Percentiles rank a stretch among this genome's conserved stretches.
Conservation (phyloP, 2,329 filamentous ascomycete species). For the Fusarium bactridioides region DNA sequence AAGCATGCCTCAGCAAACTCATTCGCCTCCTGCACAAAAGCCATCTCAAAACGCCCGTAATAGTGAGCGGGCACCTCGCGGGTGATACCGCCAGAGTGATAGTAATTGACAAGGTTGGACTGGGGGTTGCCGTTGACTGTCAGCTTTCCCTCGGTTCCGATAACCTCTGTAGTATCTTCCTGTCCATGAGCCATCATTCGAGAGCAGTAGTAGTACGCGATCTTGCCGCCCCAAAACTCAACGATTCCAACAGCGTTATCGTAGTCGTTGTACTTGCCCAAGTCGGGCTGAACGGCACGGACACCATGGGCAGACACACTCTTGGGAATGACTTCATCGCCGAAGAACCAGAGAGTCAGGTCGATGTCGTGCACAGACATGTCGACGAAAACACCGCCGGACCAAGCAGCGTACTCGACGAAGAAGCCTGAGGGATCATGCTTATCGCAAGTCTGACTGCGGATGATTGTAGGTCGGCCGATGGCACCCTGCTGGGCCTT, state of each 20-base stretch:
- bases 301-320: conserved; percentile 42
- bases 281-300: conserved; percentile 42
- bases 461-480: conserved; percentile 66
- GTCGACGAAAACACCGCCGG: conserved; percentile 74
- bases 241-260: conserved; percentile 60
- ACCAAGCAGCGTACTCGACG: conserved; percentile 69
- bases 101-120: conserved; percentile 18
- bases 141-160: conserved; percentile 71
- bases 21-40: conserved; percentile 16
- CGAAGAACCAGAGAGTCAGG: conserved; percentile 44
- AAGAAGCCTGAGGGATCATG: conserved; percentile 72
- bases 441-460: conserved; percentile 73
- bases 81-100: conserved; percentile 8
- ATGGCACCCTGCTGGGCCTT: conserved; percentile 63
- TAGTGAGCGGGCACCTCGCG: conserved; percentile 13
- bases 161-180: conserved; percentile 72
- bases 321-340: conserved; percentile 42
- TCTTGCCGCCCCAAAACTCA: conserved; percentile 70
- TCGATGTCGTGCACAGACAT: conserved; percentile 73
- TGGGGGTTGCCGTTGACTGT: conserved; percentile 56
- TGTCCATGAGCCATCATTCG: conserved; percentile 76
- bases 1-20: conserved; percentile 15
- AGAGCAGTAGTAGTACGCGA: conserved; percentile 70
- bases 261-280: conserved; percentile 41
- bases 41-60: conserved; percentile 21